phyloP scores from a whole-genome alignment of 305 asterid species.

The Plantago rigida region DNA sequence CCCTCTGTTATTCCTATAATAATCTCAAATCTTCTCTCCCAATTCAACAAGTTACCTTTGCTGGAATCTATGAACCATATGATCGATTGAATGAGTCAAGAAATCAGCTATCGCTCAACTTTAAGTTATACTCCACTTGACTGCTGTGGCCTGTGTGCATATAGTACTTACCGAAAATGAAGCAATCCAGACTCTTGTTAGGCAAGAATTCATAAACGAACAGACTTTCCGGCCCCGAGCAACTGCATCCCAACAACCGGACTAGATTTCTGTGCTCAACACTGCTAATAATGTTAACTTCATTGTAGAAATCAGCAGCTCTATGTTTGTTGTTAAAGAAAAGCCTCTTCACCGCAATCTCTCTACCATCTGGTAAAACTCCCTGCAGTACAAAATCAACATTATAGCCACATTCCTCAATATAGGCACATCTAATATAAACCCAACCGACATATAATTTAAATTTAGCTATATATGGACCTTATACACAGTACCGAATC shows the following conservation, averaged over 20 bases:
- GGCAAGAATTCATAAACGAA: slow-evolving; percentile 67
- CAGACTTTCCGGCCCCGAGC: slow-evolving; percentile 77
- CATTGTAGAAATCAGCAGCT: slow-evolving; percentile 75
- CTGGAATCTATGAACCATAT: slow-evolving; percentile 3
- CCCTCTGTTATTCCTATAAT: slow-evolving; percentile 68
- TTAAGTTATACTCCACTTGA: background rate
- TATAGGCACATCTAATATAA: background rate
- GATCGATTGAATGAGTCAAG: background rate
- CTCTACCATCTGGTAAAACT: slow-evolving; percentile 69
- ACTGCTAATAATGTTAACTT: slow-evolving; percentile 74
- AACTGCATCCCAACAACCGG: slow-evolving; percentile 70
- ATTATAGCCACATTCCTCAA: background rate
- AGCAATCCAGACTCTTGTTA: slow-evolving; percentile 67
- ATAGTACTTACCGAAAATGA: slow-evolving; percentile 52
- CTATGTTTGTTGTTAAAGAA: slow-evolving; percentile 62
- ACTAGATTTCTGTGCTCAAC: slow-evolving; percentile 67
- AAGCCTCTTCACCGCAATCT: slow-evolving; percentile 75
- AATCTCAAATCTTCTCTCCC: slow-evolving; percentile 72
- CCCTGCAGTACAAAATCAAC: slow-evolving; percentile 38
- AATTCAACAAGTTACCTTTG: slow-evolving; percentile 39
- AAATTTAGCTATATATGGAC: slow-evolving; percentile 12
- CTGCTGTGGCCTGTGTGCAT: background rate
- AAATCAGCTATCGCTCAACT: background rate
- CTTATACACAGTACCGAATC: slow-evolving; percentile 63
- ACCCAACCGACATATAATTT: background rate